These are phyloP conservation scores for Verticillium nubilum DNA, from an alignment of 2,329 filamentous ascomycete species.

Conservation along the genomic window DNA sequence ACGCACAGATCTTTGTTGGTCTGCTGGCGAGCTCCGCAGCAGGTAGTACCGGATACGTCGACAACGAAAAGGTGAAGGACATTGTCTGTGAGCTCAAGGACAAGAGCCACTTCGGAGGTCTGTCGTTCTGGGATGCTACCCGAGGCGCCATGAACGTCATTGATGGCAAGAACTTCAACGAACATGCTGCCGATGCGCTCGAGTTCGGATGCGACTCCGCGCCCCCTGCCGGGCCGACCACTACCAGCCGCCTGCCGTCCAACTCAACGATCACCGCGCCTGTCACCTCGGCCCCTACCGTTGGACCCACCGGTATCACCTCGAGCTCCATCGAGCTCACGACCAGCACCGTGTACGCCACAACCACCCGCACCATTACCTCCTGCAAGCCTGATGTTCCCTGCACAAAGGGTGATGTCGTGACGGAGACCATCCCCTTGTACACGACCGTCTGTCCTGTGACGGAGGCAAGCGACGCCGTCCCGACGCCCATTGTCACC, in stretches of 20 bases:
- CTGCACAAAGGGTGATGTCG: constrained; percentile 16
- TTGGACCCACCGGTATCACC: constrained; percentile 6
- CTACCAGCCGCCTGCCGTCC: neutral
- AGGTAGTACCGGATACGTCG: constrained; percentile 27
- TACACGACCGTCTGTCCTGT: constrained; percentile 33
- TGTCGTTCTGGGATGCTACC: constrained; percentile 40
- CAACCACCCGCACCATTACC: constrained; percentile 10
- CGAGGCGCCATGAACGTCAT: constrained; percentile 24
- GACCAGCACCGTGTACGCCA: constrained; percentile 14
- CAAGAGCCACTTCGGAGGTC: constrained; percentile 34
- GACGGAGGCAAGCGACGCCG: neutral
- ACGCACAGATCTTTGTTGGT: constrained; percentile 40
- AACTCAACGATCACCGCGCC: constrained; percentile 10
- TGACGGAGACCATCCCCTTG: constrained; percentile 30
- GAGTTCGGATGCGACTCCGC: constrained; percentile 27
- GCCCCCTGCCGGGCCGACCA: constrained; percentile 15
- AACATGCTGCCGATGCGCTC: constrained; percentile 30
- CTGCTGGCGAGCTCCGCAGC: constrained; percentile 26
- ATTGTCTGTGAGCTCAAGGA: constrained; percentile 33
- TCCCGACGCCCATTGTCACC: neutral
- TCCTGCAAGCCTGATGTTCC: constrained; percentile 6
- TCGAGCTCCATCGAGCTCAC: constrained; percentile 1
- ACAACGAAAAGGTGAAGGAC: constrained; percentile 23
- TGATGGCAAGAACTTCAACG: constrained; percentile 28
- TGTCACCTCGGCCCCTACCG: constrained; percentile 3